These are phyloP conservation scores for Halenospora varia DNA, from an alignment of 495 filamentous ascomycete genomes.

Conservation along the genomic window DNA sequence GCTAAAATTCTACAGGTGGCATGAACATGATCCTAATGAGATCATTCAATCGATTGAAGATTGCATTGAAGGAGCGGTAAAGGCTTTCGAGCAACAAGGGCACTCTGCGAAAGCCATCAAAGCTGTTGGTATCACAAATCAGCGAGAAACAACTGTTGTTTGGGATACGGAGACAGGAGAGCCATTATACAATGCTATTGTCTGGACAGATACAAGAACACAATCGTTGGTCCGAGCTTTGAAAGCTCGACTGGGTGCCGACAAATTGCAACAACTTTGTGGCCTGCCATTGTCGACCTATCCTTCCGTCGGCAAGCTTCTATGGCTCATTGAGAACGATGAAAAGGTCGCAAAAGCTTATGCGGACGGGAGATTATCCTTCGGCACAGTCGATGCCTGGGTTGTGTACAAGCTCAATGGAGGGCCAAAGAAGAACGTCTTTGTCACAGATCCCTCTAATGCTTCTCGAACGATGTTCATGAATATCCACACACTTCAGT, in stretches of 20 bases:
- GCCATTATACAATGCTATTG: slow-evolving; percentile 81
- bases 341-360: slow-evolving; percentile 70
- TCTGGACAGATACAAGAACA: slow-evolving; percentile 90
- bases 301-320: slow-evolving; percentile 81
- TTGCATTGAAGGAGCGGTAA: slow-evolving; percentile 80
- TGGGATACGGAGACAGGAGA: slow-evolving; percentile 87
- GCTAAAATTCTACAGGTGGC: slow-evolving; percentile 61
- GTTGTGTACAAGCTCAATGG: slow-evolving; percentile 86
- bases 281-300: slow-evolving; percentile 93
- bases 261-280: slow-evolving; percentile 68
- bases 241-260: slow-evolving; percentile 60
- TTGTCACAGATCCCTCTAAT: slow-evolving; percentile 88
- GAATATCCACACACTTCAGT: slow-evolving; percentile 81
- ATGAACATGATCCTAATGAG: slow-evolving; percentile 85
- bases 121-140: slow-evolving; percentile 87
- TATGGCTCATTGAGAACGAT: slow-evolving; percentile 81
- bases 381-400: slow-evolving; percentile 92
- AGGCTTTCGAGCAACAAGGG: slow-evolving; percentile 66
- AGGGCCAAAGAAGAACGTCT: slow-evolving; percentile 57
- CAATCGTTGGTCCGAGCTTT: slow-evolving; percentile 71
- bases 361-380: slow-evolving; percentile 71
- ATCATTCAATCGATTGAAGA: slow-evolving; percentile 72
- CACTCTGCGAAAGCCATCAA: slow-evolving; percentile 70
- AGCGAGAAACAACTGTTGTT: slow-evolving; percentile 86
- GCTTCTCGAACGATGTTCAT: slow-evolving; percentile 97